Base-by-base conservation (phyloP, 169 alveolate genomes). In the Theileria orientalis region DNA sequence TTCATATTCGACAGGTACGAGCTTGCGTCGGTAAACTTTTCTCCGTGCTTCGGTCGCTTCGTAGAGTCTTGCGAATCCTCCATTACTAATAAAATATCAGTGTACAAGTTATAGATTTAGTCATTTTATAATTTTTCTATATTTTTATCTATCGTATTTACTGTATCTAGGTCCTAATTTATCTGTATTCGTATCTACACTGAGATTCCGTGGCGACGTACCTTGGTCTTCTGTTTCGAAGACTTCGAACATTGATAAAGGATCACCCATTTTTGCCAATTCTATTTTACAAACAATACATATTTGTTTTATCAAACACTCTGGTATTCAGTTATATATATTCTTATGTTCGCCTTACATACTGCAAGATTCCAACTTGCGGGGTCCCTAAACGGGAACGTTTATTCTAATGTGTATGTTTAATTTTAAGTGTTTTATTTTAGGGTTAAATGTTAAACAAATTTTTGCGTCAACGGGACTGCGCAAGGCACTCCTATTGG, bases 181-280 rank as follows among this genome's bases (percentile, higher is more conserved):
- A n/a, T n/a, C n/a, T n/a, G n/a, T n/a, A n/a, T n/a, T n/a, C n/a
- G n/a, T n/a, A 37, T 37, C 9, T 37, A 7, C 5, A 37, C 44
- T 7, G 9, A 37, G 9, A 7, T 37, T 7, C 9, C 44, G 5
- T 5, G 9, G 9, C 9, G 16, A 8, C 29, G 0, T 68, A 68
- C 76, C 71, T 46, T 56, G 25, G 52, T 71, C 70, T 37, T 25
- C 73, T 46, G 57, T 69, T 37, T 71, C 83, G 73, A 79, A 79
- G 71, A 78, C 87, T 59, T 79, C 83, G 68, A 79, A 79, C 87
- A 79, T 79, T 37, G 76, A 57, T 19, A 79, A 77, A 32, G 73
- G 79, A 52, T 76, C 62, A 8, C 54, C 86, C 86, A 76, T 76
- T 32, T 37, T 68, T 33, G 21, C n/a, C 44, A 9, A 37, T 37